Evolutionary conservation across 2,329 filamentous ascomycete genomes (phyloP).

Genomic region (Amesomyces nigricolor): DNA sequence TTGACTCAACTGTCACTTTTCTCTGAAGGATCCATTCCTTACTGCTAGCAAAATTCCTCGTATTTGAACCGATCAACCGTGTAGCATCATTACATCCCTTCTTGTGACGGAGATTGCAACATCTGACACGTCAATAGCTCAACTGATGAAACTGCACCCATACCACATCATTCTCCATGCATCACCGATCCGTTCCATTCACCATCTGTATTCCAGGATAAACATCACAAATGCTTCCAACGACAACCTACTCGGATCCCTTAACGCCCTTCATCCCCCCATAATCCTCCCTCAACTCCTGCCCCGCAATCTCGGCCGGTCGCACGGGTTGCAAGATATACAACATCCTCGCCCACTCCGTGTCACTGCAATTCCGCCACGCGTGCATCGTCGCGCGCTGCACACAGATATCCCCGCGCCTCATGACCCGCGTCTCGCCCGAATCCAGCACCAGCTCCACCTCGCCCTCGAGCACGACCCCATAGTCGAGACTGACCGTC

Average conservation of each 20-base stretch:
- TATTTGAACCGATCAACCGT: too few species aligned
- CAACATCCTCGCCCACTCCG: constrained; percentile 37
- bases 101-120: too few species aligned
- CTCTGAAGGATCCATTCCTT: too few species aligned
- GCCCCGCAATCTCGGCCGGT: neutral
- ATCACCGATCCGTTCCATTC: too few species aligned
- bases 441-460: constrained; percentile 44
- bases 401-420: constrained; percentile 43
- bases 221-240: neutral
- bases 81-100: too few species aligned
- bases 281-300: constrained; percentile 6
- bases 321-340: constrained; percentile 32
- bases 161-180: too few species aligned
- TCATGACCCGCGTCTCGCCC: constrained; percentile 38
- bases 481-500: constrained; percentile 29
- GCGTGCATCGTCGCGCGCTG: constrained; percentile 44
- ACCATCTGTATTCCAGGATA: too few species aligned
- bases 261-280: constrained; percentile 6
- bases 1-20: too few species aligned
- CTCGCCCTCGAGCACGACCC: constrained; percentile 44
- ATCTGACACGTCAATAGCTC: too few species aligned
- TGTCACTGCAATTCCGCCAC: constrained; percentile 36
- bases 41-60: too few species aligned
- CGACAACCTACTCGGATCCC: neutral
- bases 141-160: too few species aligned